phyloP scores from a whole-genome alignment of 2,329 filamentous ascomycete genomes.

The Chaetomium globosum region DNA sequence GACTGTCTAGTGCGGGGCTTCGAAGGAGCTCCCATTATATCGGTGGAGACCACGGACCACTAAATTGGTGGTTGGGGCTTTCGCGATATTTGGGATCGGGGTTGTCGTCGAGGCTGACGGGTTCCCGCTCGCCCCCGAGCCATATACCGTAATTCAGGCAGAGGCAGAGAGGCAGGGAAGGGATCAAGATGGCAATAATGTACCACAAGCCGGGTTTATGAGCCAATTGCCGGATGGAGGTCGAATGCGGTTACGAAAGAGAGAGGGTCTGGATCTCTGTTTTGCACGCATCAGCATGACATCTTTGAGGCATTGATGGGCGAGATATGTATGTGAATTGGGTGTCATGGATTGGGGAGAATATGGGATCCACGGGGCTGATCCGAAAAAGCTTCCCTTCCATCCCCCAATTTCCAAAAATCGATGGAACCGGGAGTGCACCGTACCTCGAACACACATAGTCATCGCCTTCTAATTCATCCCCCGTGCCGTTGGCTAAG shows the following conservation, averaged over 20 bases:
- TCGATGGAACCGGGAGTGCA: constrained; percentile 2
- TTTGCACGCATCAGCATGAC: constrained; percentile 28
- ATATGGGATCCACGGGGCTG: neutral
- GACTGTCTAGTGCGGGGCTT: constrained; percentile 34
- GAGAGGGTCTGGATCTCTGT: constrained; percentile 26
- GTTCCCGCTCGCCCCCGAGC: constrained; percentile 27
- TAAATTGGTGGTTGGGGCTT: constrained; percentile 12
- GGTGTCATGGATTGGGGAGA: neutral
- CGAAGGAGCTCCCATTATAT: constrained; percentile 34
- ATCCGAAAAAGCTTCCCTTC: constrained; percentile 14
- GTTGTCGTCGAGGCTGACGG: constrained; percentile 30
- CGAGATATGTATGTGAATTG: constrained; percentile 4
- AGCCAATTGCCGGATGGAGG: constrained; percentile 22
- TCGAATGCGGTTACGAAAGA: constrained; percentile 27
- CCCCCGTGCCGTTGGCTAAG: constrained; percentile 7
- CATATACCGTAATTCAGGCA: constrained; percentile 21
- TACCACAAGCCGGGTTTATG: constrained; percentile 24
- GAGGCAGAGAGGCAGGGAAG: constrained; percentile 1
- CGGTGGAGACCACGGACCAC: constrained; percentile 18
- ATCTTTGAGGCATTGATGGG: constrained; percentile 2
- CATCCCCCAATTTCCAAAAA: constrained; percentile 11
- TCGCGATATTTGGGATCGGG: constrained; percentile 22
- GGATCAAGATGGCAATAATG: constrained; percentile 3
- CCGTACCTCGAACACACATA: constrained; percentile 33
- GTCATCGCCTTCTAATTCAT: constrained; percentile 21